Base-by-base conservation (phyloP, 2,329 filamentous ascomycete genomes). In the Verticillium albo-atrum region DNA sequence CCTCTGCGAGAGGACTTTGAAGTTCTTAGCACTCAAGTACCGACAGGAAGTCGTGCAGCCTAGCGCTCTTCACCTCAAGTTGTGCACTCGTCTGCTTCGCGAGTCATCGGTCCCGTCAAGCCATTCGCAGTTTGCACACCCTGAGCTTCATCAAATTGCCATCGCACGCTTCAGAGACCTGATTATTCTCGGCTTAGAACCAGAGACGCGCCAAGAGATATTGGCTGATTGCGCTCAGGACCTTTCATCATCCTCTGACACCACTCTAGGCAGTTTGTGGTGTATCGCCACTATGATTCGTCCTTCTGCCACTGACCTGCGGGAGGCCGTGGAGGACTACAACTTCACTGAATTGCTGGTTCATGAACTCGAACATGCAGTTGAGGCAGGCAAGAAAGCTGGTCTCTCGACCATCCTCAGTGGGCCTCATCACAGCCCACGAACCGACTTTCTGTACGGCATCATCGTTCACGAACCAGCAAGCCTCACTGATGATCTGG, bases 191-290 rank as follows among this genome's bases (percentile, higher is more conserved):
- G 85, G 88, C 0, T 79, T 84, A 5, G 79, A 79, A 23, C 59
- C 65, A 1, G 76, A 82, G 6, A 85, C 85, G 61, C 86, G 88
- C 54, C 78, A 80, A 60, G 76, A 80, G 23, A 84, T 95, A 17
- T 90, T 89, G 63, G 71, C 79, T 54, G 80, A 81, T 57, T 95
- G 91, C 70, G 80, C 92, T 54, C 66, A 81, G 53, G 89, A 94
- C 66, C 87, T 96, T 53, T 78, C 82, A 3, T 75, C 80, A 25
- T 86, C 82, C 69, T 88, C 87, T 2, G 63, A 75, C 10, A 89
- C 86, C 15, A 86, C 88, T 1, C 82, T 90, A 6, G 91, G 91
- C 1, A 95, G 90, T 65, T 81, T 93, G 23, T 89, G 86, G 68
- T 87, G 87, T 17, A 75, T 92, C 54, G 75, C 70, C 56, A 74